These are phyloP conservation scores for Gleditsia sinensis DNA, from an alignment of 306 rosid genomes.

Conservation along the genomic window DNA sequence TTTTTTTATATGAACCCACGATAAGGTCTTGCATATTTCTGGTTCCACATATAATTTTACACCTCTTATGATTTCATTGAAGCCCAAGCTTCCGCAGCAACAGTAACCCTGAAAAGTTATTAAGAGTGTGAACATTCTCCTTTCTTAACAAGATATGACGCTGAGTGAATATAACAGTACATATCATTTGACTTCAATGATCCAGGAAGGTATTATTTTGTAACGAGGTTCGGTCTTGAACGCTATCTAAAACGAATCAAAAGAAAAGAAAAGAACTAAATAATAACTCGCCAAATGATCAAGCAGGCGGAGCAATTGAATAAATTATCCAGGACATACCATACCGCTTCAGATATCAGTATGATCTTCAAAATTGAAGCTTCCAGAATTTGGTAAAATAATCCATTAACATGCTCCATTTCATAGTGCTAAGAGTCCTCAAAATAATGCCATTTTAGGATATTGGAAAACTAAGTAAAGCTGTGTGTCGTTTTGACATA, in stretches of 20 bases:
- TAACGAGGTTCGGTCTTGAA: no score
- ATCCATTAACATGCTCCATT: constrained; percentile 31
- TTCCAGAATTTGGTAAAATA: constrained; percentile 27
- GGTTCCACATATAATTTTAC: no score
- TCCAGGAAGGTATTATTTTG: no score
- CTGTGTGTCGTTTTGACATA: constrained; percentile 36
- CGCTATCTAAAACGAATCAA: not conserved
- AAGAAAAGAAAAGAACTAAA: constrained; percentile 9
- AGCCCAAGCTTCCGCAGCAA: constrained; percentile 30
- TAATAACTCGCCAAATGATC: constrained; percentile 28
- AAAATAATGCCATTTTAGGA: constrained; percentile 31
- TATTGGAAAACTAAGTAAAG: constrained; percentile 32
- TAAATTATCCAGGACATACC: constrained; percentile 11
- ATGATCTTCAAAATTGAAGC: constrained; percentile 11
- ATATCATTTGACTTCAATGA: no score
- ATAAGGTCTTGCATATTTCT: no score
- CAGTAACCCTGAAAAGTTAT: constrained; percentile 6
- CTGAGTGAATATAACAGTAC: no score
- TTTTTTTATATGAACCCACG: no score
- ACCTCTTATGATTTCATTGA: no score
- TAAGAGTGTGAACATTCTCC: constrained; percentile 10
- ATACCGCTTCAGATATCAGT: not conserved
- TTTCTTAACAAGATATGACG: not conserved
- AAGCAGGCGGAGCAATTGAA: constrained; percentile 21
- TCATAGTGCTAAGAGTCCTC: constrained; percentile 28